Base-by-base conservation (phyloP, 768 basidiomycete genomes). In the Tylopilus vinaceipallidus region DNA sequence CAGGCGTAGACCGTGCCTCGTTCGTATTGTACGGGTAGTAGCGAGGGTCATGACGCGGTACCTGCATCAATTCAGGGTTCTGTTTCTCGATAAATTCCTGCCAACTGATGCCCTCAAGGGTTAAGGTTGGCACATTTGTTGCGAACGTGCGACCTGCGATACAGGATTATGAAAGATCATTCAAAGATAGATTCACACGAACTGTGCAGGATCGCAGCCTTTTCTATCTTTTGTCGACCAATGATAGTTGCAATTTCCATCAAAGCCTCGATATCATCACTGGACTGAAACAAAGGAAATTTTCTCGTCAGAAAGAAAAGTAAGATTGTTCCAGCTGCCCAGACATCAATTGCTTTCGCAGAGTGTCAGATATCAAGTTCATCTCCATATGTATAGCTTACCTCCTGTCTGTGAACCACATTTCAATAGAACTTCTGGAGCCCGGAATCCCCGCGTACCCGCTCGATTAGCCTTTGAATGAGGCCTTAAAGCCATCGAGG, bases 361-460 rank as follows among this genome's bases (percentile, higher is more conserved):
- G 7, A 13, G 11, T 44, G 17, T 66, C 46, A 64, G 45, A 36
- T 42, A 30, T 13, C 40, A 33, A 24, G 37, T 29, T 37, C 22
- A 42, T 33, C 16, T n/a, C 33, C 32, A 41, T 32, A 43, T 13
- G 19, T 19, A 50, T 49, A 26, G 5, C 83, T 54, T 57, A 95
- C 95, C 91, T 54, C 91, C 92, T 9, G 84, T 86, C 70, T 99
- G 97, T 59, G 92, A 88, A 4, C 82, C 82, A 59, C 97, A 99
- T 67, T 98, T 99, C 34, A 99, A 67, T 32, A 99, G 69, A 3
- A 99, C 95, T 61, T 99, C 97, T 0, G 97, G 97, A 2, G 97
- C 94, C 49, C 97, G 82, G 66, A 99, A 99, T 0, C 97, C 97
- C 60, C 97, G 74, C 12, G 97, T 99, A 4, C 97, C 97, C 2